Percentiles rank a stretch among this genome's conserved stretches.
phyloP scores from a whole-genome alignment of 2,329 filamentous ascomycete species.

The Microcyclospora tardicrescens region DNA sequence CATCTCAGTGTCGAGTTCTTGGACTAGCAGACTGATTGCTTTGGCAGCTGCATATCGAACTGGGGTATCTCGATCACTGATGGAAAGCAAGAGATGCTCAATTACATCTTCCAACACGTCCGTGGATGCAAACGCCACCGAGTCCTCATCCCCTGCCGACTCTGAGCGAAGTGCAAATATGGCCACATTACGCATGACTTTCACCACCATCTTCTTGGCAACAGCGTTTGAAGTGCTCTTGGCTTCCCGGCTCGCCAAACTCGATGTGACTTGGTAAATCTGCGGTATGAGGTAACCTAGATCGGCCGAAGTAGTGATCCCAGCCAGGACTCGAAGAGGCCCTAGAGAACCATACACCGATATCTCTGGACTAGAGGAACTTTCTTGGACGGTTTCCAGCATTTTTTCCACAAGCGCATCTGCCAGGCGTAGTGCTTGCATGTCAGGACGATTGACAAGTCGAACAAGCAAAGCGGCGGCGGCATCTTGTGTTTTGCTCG shows the following conservation, averaged over 20 bases:
- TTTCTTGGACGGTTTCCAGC: slow-evolving; percentile 40
- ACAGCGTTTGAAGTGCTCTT: slow-evolving; percentile 52
- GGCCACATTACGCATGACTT: slow-evolving; percentile 65
- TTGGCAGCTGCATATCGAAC: slow-evolving; percentile 88
- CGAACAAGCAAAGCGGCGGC: slow-evolving; percentile 74
- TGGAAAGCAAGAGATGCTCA: slow-evolving; percentile 61
- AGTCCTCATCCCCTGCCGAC: slow-evolving; percentile 44
- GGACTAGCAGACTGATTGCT: slow-evolving; percentile 71
- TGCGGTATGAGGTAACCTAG: slow-evolving; percentile 52
- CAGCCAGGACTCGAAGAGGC: slow-evolving; percentile 64
- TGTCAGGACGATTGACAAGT: slow-evolving; percentile 71
- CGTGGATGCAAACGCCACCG: slow-evolving; percentile 29
- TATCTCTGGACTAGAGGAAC: slow-evolving; percentile 9
- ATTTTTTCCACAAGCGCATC: slow-evolving; percentile 58
- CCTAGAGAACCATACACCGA: slow-evolving; percentile 65
- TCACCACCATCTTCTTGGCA: slow-evolving; percentile 70
- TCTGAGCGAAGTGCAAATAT: slow-evolving; percentile 46
- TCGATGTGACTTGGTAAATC: slow-evolving; percentile 54
- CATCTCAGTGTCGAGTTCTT: slow-evolving; percentile 69
- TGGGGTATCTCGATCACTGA: slow-evolving; percentile 81
- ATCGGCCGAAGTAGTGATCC: slow-evolving; percentile 57
- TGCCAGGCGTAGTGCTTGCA: slow-evolving; percentile 65
- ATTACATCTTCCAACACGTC: slow-evolving; percentile 60
- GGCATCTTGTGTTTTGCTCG: slow-evolving; percentile 80
- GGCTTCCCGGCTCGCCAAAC: slow-evolving; percentile 42